phyloP scores from a whole-genome alignment of 768 basidiomycete genomes.

The Lentinula detonsa region DNA sequence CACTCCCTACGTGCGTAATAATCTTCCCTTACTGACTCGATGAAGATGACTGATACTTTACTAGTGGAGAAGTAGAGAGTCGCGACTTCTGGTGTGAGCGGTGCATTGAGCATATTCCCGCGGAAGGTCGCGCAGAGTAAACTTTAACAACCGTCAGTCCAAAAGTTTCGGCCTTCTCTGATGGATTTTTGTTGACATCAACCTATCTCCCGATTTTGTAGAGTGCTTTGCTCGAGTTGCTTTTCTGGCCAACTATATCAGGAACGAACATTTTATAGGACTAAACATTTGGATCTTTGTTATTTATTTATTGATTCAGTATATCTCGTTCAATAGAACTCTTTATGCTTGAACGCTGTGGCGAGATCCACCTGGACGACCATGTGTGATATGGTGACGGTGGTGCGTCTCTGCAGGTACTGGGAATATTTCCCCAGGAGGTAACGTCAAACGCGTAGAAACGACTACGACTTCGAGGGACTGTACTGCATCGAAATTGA shows the following conservation, averaged over 20 bases:
- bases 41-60: neutral
- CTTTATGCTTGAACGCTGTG: neutral
- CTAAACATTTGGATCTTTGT: too few species aligned
- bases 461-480: conserved; percentile 13
- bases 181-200: neutral
- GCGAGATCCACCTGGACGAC: conserved; percentile 6
- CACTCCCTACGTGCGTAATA: neutral
- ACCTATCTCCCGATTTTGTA: too few species aligned
- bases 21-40: neutral
- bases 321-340: too few species aligned
- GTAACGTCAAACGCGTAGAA: conserved; percentile 7
- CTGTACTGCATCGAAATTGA: conserved; percentile 4
- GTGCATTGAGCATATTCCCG: neutral
- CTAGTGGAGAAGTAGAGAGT: neutral
- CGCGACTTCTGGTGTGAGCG: neutral
- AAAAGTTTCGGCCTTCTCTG: neutral
- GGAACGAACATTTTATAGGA: too few species aligned
- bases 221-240: too few species aligned
- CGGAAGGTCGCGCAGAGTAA: neutral
- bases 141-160: neutral
- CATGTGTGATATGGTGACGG: conserved; percentile 11
- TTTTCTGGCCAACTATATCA: too few species aligned
- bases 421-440: conserved; percentile 10
- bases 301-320: neutral
- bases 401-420: conserved; percentile 12